Conservation (phyloP, 805 yeast species). For the Yarrowia divulgata region DNA sequence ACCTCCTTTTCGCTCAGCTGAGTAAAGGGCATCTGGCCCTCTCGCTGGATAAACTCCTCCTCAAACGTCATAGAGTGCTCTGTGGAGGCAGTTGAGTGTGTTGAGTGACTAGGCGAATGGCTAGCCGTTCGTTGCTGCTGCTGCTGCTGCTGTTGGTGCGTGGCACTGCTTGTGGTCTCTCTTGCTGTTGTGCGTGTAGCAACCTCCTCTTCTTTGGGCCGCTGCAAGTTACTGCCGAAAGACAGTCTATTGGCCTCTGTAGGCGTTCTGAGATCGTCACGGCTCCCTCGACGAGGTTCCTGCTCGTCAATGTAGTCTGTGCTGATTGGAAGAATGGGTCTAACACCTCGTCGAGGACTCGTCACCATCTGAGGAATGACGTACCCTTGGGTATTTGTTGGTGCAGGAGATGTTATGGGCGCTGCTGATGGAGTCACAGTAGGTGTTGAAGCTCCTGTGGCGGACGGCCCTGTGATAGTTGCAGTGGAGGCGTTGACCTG, state of each 20-base stretch:
- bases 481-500: constrained; percentile 16
- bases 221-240: neutral
- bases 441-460: neutral
- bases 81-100: neutral
- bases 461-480: constrained; percentile 6
- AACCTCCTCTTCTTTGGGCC: too few species aligned
- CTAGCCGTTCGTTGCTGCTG: neutral
- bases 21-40: constrained; percentile 29
- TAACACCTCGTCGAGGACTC: constrained; percentile 10
- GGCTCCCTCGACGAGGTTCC: constrained; percentile 5
- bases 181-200: too few species aligned
- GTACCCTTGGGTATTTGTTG: neutral
- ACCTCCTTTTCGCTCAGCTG: constrained; percentile 29
- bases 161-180: neutral
- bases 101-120: neutral
- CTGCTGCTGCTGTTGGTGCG: neutral
- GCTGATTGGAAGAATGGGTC: constrained; percentile 26
- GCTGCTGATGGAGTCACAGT: too few species aligned
- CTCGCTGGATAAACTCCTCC: constrained; percentile 32
- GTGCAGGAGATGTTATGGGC: neutral
- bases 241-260: neutral
- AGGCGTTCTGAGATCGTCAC: neutral
- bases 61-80: constrained; percentile 22
- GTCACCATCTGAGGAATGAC: neutral
- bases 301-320: constrained; percentile 23